Conservation (phyloP, 768 basidiomycete species). For the Boletus edulis region DNA sequence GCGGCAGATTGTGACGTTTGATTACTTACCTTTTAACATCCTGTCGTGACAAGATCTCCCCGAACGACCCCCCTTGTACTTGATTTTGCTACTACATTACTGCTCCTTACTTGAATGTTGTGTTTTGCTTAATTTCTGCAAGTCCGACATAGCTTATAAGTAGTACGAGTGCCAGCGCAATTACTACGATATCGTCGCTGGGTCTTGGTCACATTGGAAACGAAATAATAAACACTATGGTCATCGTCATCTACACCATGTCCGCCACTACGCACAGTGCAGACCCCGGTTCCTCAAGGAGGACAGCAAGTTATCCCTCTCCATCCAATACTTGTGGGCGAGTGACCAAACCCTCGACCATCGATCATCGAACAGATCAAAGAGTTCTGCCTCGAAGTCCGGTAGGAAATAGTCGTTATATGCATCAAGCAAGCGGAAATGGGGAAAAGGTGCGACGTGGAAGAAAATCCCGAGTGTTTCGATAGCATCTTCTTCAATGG, state of each 20-base stretch:
- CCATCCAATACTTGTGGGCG: background rate
- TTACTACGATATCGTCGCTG: too few relatives aligned
- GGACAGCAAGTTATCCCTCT: background rate
- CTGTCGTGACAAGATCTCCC: too few relatives aligned
- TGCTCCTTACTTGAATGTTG: too few relatives aligned
- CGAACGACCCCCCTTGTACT: too few relatives aligned
- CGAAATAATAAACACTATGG: too few relatives aligned
- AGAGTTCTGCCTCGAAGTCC: background rate
- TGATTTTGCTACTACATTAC: too few relatives aligned
- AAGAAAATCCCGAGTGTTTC: background rate
- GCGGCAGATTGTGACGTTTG: background rate
- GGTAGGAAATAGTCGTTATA: accelerated
- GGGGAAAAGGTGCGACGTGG: background rate
- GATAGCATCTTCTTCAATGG: background rate
- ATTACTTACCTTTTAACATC: background rate
- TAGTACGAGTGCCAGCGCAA: too few relatives aligned
- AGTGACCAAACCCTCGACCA: background rate
- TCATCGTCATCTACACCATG: too few relatives aligned
- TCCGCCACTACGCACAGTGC: too few relatives aligned
- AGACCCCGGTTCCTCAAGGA: background rate
- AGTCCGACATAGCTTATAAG: too few relatives aligned
- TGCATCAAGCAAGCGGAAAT: background rate
- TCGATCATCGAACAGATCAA: background rate
- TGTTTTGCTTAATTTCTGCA: too few relatives aligned
- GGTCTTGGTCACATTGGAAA: too few relatives aligned